Percentiles rank a stretch among this genome's conserved stretches.
phyloP scores from a whole-genome alignment of 768 basidiomycete species.

The Tylopilus vinaceipallidus region DNA sequence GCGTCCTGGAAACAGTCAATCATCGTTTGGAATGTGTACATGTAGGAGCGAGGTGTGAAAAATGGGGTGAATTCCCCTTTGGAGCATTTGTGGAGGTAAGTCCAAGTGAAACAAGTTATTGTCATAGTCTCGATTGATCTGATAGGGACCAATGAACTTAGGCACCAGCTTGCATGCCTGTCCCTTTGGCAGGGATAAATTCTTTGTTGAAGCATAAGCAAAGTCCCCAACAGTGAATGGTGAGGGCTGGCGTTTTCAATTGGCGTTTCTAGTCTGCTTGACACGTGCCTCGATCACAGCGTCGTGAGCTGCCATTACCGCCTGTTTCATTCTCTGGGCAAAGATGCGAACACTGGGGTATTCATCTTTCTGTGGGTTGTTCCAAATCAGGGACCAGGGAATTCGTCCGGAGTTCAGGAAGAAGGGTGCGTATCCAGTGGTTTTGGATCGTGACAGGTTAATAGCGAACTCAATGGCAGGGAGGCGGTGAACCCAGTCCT shows the following conservation, averaged over 20 bases:
- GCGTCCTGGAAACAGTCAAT: slow-evolving; percentile 25
- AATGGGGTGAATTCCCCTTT: slow-evolving; percentile 25
- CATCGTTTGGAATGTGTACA: slow-evolving; percentile 26
- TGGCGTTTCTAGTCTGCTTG: slow-evolving; percentile 34
- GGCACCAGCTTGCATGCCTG: not conserved
- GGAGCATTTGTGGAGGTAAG: slow-evolving; percentile 24
- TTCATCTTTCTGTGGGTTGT: slow-evolving; percentile 1
- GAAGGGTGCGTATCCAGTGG: slow-evolving; percentile 22
- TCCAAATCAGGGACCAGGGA: slow-evolving; percentile 21
- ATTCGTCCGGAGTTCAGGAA: slow-evolving; percentile 8
- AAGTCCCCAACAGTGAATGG: not conserved
- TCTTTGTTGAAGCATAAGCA: not conserved
- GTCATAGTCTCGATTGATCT: slow-evolving; percentile 6
- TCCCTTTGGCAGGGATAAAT: not conserved
- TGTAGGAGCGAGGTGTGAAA: slow-evolving; percentile 35
- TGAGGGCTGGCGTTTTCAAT: slow-evolving; percentile 10
- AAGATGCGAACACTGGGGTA: slow-evolving; percentile 30
- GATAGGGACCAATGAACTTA: not conserved
- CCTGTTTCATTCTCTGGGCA: slow-evolving; percentile 25
- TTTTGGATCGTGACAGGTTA: slow-evolving; percentile 13
- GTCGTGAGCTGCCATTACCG: slow-evolving; percentile 34
- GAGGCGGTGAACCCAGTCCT: slow-evolving; percentile 10
- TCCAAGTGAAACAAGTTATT: slow-evolving; percentile 21
- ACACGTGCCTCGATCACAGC: slow-evolving; percentile 28
- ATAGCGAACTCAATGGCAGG: slow-evolving; percentile 22